Base-by-base conservation (phyloP, 192 early-diverging fungal genomes). In the Powellomyces hirtus region DNA sequence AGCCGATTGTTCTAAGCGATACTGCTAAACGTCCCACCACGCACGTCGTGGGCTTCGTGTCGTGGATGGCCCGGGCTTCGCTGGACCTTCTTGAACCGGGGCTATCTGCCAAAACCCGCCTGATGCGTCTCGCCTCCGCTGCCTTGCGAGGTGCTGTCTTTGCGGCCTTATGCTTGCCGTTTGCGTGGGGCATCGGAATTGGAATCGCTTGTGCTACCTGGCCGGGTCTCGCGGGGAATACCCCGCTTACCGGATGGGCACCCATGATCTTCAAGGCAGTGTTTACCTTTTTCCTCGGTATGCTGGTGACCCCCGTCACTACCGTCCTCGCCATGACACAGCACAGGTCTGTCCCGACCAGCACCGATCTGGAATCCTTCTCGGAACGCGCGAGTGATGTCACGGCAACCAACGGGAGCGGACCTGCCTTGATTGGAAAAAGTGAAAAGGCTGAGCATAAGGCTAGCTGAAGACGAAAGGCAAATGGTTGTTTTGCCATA, bases 221-320 rank as follows among this genome's bases (percentile, higher is more conserved):
- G 68, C 59, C 59, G 11, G 68, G 30, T 4, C 20, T 71, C n/a
- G 27, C 34, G 3, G 16, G n/a, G 0, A 49, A 51, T 27, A 38
- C 62, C 33, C 22, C 20, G 5, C 49, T 61, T 18, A 38, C 6
- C 4, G 59, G 59, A 7, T 71, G 68, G 68, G 61, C 35, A 14
- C 68, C 68, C 6, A 30, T 52, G 36, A 55, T 71, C 24, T 71
- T 51, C 60, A 71, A 71, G 29, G 68, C 45, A 13, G 38, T 71
- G 14, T 71, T 50, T 45, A 42, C 68, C 4, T 51, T 62, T 35
- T 30, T 61, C 34, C 50, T 71, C 11, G 68, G 59, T 29, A 37
- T 51, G 7, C 4, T 63, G 7, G 63, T 60, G 16, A 71, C 68
- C 22, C 68, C 68, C 20, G 27, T 71, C 24, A 63, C 33, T 20